Evolutionary conservation across 2,329 filamentous ascomycete genomes (phyloP).

Genomic region (Ceratocystis alfenasii): DNA sequence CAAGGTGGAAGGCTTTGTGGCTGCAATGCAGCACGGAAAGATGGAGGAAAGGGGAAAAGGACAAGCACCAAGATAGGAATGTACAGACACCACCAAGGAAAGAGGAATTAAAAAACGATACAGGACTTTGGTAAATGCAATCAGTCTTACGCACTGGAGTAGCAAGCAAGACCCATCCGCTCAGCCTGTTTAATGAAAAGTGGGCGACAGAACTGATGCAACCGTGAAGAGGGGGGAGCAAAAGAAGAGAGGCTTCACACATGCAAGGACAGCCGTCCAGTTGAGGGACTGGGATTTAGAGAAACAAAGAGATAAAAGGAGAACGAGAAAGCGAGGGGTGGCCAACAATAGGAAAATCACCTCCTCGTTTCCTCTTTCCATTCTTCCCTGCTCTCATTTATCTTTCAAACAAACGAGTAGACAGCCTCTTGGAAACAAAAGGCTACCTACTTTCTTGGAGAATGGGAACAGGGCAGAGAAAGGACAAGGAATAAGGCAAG

Average conservation of each 20-base stretch:
- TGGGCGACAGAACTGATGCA: background rate
- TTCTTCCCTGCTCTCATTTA: background rate
- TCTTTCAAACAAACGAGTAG: background rate
- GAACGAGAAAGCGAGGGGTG: background rate
- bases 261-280: no score
- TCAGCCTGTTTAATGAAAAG: background rate
- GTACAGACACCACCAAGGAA: background rate
- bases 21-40: background rate
- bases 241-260: background rate
- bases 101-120: background rate
- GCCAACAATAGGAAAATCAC: background rate
- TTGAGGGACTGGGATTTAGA: background rate
- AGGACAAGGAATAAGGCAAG: background rate
- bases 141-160: background rate
- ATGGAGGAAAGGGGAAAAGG: background rate
- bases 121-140: background rate
- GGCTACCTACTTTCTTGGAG: background rate
- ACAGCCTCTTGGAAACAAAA: background rate
- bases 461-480: constrained; percentile 1
- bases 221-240: background rate
- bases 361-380: background rate
- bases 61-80: background rate
- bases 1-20: background rate
- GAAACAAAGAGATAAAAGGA: constrained; percentile 5
- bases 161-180: background rate